Evolutionary conservation across 148 eudicot genomes (phyloP), one percentile per base, ranked within the genome.

Genomic region (Talinum fruticosum): DNA sequence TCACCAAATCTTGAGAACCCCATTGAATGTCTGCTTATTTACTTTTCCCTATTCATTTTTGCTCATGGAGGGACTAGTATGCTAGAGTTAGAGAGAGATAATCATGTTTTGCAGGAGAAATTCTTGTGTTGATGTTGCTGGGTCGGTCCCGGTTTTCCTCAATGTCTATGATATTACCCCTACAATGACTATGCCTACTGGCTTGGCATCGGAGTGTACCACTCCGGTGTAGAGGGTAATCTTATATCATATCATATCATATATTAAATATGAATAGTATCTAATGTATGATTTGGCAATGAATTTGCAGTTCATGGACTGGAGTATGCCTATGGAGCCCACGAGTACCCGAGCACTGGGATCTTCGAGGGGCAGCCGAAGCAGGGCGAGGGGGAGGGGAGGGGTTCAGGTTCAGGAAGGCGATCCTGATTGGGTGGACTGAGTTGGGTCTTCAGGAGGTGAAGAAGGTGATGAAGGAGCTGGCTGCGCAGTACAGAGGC

Each of bases 291-390:
- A 41, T 51, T 51, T 51, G 2, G 23, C 2, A 51, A 1, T 51
- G 57, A 51, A 45, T 24, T 14, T 69, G 59, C 78, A 90, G 94
- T 90, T 72, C 89, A 90, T 78, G 90, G 87, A 4, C 84, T 87
- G 8, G 95, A 91, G 78, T 91, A 89, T 66, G 95, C 95, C 32
- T 91, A 82, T 32, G 95, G 92, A 34, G 89, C 88, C 3, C 94
- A 88, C 61, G 87, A 90, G 81, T 79, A 79, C 66, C 75, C 92
- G 6, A 82, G 87, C 4, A 84, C 87, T 0, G 92, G 94, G 65
- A 88, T 90, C 44, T 85, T 85, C 24, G 89, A 90, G 59, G 87
- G 81, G 7, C 89, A 87, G 61, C 94, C 94, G 24, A 90, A 83
- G 69, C 84, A 82, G 21, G 86, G 90, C 23, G 87, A 88, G 30